Conservation (phyloP, 169 alveolate genomes). For the Babesia bigemina region DNA sequence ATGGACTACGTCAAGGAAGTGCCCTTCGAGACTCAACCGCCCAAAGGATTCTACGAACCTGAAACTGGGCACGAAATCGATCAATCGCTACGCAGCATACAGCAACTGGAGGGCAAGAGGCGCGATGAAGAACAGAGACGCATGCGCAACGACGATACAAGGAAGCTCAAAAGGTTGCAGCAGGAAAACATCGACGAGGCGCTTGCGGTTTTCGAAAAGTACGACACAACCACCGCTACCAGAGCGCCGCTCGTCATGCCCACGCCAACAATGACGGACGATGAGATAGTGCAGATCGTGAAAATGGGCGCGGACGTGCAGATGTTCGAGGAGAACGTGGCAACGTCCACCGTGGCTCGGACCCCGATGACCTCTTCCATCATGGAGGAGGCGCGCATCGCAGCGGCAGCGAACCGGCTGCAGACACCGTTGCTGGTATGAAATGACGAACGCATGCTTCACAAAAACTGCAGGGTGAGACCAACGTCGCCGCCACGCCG, state of each 20-base stretch:
- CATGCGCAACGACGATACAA: constrained; percentile 87
- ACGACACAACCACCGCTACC: constrained; percentile 70
- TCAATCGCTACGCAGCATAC: constrained; percentile 74
- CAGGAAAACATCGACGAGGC: constrained; percentile 91
- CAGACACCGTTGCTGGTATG: constrained; percentile 68
- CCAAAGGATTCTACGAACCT: constrained; percentile 90
- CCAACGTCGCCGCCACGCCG: constrained; percentile 34
- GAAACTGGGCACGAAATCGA: constrained; percentile 86
- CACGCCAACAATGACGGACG: constrained; percentile 82
- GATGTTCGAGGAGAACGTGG: constrained; percentile 55
- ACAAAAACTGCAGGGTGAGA: constrained; percentile 36
- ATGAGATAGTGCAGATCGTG: constrained; percentile 66
- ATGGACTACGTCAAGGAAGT: constrained; percentile 93
- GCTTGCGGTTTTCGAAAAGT: constrained; percentile 84
- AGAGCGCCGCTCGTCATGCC: constrained; percentile 79
- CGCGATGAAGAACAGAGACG: constrained; percentile 92
- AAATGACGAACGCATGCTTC: background rate
- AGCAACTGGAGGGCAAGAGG: constrained; percentile 86
- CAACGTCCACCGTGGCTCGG: constrained; percentile 60
- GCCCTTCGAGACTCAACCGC: constrained; percentile 94
- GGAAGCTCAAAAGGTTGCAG: constrained; percentile 89
- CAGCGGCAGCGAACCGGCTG: constrained; percentile 60
- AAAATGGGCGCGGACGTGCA: constrained; percentile 71
- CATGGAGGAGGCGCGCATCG: constrained; percentile 72
- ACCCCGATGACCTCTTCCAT: constrained; percentile 66